Evolutionary conservation across 2,329 filamentous ascomycete species (phyloP), one percentile per base, ranked within the genome.

Genomic region (Talaromyces funiculosus): DNA sequence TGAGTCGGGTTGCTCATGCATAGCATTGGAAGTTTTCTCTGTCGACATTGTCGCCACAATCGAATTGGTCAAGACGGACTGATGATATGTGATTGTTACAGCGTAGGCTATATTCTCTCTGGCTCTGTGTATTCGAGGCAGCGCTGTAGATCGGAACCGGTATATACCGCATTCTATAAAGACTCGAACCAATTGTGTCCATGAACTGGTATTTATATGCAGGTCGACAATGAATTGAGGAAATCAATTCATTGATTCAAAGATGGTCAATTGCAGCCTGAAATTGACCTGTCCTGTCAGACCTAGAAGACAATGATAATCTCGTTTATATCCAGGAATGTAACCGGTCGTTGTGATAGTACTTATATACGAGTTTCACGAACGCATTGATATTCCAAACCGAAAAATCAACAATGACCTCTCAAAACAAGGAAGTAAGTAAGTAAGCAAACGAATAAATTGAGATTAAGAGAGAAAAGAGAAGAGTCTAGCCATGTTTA

Each of bases 111-210:
- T 35, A 6, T 14, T 51, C 47, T 33, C n/a, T 29, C 47, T 20
- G 47, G 29, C 26, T 33, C 33, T 33, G 45, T 33, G 4, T 26
- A 51, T 20, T 35, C 10, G 29, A 51, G 29, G 29, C 14, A 20
- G n/a, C 3, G 22, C 16, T 33, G 47, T 22, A 51, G 29, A 51
- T 10, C n/a, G 20, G 14, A 37, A 26, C 22, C 12, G 40, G 14
- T 22, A 16, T 57, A 45, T 49, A 24, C 42, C 55, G 35, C 54
- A 57, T 57, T 45, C 40, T 57, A 57, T 40, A 45, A 51, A 4
- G 8, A 35, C n/a, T 20, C 26, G 1, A 22, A 18, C 24, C 53
- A 47, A 24, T 20, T 31, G 20, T 57, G 40, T 47, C 54, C 54
- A 57, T 31, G 33, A 42, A 49, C 42, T 3, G 20, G 8, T 57